These are phyloP conservation scores for Wickerhamomyces ciferrii DNA, from an alignment of 805 yeast genomes.

Conservation along the genomic window DNA sequence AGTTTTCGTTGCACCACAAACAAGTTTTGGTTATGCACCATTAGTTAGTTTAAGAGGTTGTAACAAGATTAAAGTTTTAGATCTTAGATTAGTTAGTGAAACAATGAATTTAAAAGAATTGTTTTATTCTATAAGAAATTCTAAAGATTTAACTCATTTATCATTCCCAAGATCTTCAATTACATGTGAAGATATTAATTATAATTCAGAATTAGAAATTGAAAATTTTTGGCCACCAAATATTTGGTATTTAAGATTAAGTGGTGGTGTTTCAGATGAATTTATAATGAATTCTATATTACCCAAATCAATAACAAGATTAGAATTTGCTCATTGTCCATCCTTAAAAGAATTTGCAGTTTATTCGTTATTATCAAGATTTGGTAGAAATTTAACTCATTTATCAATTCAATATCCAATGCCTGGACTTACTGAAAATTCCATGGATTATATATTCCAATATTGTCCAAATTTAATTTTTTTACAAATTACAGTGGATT, in stretches of 20 bases:
- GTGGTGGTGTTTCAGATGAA: slow-evolving; percentile 87
- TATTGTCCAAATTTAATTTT: slow-evolving; percentile 70
- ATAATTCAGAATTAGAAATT: too few relatives aligned
- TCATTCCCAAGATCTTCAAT: slow-evolving; percentile 89
- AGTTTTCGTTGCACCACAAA: slow-evolving; percentile 84
- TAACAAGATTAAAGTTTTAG: slow-evolving; percentile 54
- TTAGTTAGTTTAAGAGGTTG: slow-evolving; percentile 77
- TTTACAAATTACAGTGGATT: slow-evolving; percentile 75
- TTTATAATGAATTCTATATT: slow-evolving; percentile 67
- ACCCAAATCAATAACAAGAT: slow-evolving; percentile 62
- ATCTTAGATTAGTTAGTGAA: slow-evolving; percentile 83
- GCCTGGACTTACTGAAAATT: slow-evolving; percentile 67
- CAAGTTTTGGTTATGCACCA: slow-evolving; percentile 91
- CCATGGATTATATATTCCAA: slow-evolving; percentile 67
- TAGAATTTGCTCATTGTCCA: slow-evolving; percentile 89
- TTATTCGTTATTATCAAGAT: slow-evolving; percentile 49
- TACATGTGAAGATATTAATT: slow-evolving; percentile 49
- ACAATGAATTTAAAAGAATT: slow-evolving; percentile 79
- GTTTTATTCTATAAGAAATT: slow-evolving; percentile 64
- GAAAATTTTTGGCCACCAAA: slow-evolving; percentile 76
- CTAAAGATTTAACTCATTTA: slow-evolving; percentile 61
- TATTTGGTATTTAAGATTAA: slow-evolving; percentile 63
- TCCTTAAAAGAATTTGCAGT: slow-evolving; percentile 60
- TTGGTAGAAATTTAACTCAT: slow-evolving; percentile 61
- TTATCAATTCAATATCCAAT: slow-evolving; percentile 80